Evolutionary conservation across 2,329 filamentous ascomycete genomes (phyloP), one percentile per base, ranked within the genome.

Genomic region (Amesomyces nigricolor): DNA sequence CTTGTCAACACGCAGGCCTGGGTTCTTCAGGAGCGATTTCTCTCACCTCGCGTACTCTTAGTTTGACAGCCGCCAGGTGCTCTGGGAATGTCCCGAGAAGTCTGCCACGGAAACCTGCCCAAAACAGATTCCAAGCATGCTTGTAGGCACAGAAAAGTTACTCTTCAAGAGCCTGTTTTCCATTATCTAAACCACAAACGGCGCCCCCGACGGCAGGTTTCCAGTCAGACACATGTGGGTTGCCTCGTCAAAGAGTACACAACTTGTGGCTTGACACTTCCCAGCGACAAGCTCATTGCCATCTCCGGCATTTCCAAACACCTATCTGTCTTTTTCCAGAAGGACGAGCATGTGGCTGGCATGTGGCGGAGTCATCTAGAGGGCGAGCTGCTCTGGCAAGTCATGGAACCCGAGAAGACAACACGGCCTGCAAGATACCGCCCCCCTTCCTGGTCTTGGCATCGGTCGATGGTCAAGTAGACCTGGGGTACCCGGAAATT

Each of bases 11-110:
- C 37, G 9, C 29, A 38, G 13, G 52, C 35, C n/a, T 55, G 52
- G 52, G 51, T 47, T 14, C 35, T 58, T 9, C 56, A 58, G 32
- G 47, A 55, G 38, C 56, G 52, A 8, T 38, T 58, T 9, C 39
- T 52, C 4, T 37, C 56, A 10, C 47, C 56, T 9, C 56, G 56
- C 35, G 38, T 55, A 30, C 42, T 58, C 16, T 51, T 51, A 58
- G 22, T 55, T 58, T 16, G 51, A 44, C 37, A 50, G 37, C n/a
- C 47, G 26, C 22, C 51, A 52, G 32, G 9, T 55, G 3, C 22
- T 46, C 16, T 58, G 56, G 56, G 56, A 58, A 14, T 58, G 52
- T 26, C 47, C 39, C 6, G 45, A 57, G 16, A 32, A 40, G n/a
- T 43, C 37, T 32, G 54, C 54, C 4, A 51, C 54, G 4, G 54